Base-by-base conservation (phyloP, 2,329 filamentous ascomycete genomes). In the Madurella fahalii region DNA sequence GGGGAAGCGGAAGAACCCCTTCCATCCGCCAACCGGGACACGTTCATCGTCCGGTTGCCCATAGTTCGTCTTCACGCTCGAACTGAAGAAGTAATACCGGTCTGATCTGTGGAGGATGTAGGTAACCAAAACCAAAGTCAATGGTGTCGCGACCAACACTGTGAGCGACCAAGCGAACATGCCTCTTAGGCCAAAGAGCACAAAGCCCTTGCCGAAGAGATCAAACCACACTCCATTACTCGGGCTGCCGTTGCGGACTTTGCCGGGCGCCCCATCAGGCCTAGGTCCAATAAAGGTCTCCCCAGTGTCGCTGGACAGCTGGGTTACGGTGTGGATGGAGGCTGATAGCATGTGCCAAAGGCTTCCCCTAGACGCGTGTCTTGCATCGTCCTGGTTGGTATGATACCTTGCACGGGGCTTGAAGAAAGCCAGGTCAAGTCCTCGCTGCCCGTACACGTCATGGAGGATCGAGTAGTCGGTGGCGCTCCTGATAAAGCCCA, bases 311-410 rank as follows among this genome's bases (percentile, higher is more conserved):
- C 83, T 81, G 0, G 90, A 86, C 42, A 97, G 77, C 1, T 78
- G 78, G 64, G 86, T 78, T 18, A 89, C 83, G 0, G 92, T 94
- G 7, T 85, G 82, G 20, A 96, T 73, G 5, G 91, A 84, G 13
- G 86, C 86, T 39, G 90, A 95, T 39, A 99, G 77, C 94, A 99
- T 97, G 69, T 97, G 92, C 92, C 92, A 97, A 17, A 97, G 71
- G 58, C 82, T 85, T 45, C 74, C 72, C 55, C 71, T 71, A n/a
- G 84, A 87, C 0, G 91, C 87, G 70, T 96, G 90, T 40, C 82
- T 83, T 2, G 85, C 78, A 67, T 95, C 90, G 68, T 99, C 94
- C 66, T 96, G 84, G 57, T 90, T 81, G 0, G 93, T 97, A 68
- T 99, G 94, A 65, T 99, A 99, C 54, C 89, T 79, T 17, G 90